These are phyloP conservation scores for Termitomyces heimii DNA, from an alignment of 768 basidiomycete species.

Conservation along the genomic window DNA sequence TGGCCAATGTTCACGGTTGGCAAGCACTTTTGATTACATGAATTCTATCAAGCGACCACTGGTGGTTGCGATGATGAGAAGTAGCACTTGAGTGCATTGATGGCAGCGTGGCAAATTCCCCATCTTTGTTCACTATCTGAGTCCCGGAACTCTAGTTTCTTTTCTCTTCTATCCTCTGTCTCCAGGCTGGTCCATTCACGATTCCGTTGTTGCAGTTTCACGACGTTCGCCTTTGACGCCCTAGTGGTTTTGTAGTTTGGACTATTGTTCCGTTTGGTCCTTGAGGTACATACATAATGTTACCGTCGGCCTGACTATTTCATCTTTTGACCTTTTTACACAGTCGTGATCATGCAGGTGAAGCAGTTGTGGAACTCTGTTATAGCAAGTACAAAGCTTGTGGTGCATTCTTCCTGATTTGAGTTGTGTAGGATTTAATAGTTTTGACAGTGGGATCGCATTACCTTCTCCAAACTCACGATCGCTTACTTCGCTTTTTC, in stretches of 20 bases:
- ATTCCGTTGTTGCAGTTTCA: conserved; percentile 18
- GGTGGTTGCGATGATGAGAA: neutral
- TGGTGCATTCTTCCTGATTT: conserved; percentile 30
- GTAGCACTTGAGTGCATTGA: neutral
- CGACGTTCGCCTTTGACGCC: conserved; percentile 20
- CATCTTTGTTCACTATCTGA: neutral
- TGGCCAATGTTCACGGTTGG: neutral
- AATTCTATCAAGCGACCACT: neutral
- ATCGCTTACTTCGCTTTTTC: conserved; percentile 64
- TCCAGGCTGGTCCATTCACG: conserved; percentile 22
- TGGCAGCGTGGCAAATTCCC: neutral
- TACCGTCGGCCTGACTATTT: neutral
- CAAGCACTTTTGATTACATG: neutral
- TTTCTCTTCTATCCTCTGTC: conserved; percentile 19
- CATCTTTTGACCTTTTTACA: neutral
- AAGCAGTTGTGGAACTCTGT: conserved; percentile 27
- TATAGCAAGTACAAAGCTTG: conserved; percentile 35
- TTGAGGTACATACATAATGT: conserved; percentile 3
- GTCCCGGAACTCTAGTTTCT: conserved; percentile 5
- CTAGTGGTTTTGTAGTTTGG: conserved; percentile 34
- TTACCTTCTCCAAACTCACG: conserved; percentile 64
- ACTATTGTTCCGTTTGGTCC: conserved; percentile 10
- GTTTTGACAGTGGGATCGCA: conserved; percentile 52
- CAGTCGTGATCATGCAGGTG: conserved; percentile 15
- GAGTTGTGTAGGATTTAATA: neutral